These are phyloP conservation scores for Alopecurus myosuroides DNA, from an alignment of 176 grass and related monocot genomes.

Conservation along the genomic window DNA sequence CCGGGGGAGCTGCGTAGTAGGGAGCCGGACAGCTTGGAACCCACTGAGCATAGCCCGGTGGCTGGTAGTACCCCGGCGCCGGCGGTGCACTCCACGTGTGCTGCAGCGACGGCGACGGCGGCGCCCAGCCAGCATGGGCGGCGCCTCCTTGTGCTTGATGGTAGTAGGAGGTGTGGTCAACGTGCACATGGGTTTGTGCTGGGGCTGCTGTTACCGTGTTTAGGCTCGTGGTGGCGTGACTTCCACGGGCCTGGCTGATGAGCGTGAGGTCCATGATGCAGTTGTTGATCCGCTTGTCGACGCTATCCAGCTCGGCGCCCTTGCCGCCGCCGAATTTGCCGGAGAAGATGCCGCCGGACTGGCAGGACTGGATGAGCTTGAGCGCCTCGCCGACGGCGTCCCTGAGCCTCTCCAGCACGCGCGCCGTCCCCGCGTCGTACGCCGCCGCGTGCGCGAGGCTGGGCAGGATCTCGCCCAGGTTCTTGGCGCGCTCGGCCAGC, in stretches of 20 bases:
- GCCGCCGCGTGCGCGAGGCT: not conserved
- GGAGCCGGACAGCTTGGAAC: too few species aligned
- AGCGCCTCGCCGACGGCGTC: not conserved
- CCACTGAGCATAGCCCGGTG: too few species aligned
- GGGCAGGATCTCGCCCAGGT: not conserved
- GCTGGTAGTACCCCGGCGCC: too few species aligned
- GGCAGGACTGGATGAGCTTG: not conserved
- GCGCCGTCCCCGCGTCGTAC: not conserved
- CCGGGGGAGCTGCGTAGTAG: too few species aligned
- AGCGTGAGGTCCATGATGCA: not conserved
- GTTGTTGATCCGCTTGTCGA: not conserved
- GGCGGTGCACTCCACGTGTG: too few species aligned
- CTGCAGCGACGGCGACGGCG: too few species aligned
- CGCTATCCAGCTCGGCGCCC: not conserved
- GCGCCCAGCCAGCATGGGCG: too few species aligned
- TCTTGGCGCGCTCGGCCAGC: not conserved
- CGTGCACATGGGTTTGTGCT: too few species aligned
- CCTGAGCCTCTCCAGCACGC: not conserved
- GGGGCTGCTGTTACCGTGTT: too few species aligned
- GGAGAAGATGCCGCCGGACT: not conserved
- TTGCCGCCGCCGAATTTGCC: not conserved
- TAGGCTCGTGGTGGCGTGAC: too few species aligned
- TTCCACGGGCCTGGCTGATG: not conserved
- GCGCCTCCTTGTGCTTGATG: too few species aligned
- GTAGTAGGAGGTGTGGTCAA: too few species aligned